These are phyloP conservation scores for Lyophyllum semitale DNA, from an alignment of 768 basidiomycete species.

Conservation along the genomic window DNA sequence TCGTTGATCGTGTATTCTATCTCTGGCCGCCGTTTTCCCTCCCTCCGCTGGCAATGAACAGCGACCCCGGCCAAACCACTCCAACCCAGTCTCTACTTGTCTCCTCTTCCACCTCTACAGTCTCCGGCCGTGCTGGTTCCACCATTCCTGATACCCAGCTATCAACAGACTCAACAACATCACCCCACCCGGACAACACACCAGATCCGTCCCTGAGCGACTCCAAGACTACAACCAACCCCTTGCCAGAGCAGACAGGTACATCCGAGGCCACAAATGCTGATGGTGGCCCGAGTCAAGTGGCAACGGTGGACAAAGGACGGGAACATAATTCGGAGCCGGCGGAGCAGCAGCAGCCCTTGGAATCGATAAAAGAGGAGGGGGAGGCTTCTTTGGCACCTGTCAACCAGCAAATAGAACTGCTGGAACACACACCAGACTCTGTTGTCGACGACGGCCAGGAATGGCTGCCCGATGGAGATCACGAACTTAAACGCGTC, in stretches of 20 bases:
- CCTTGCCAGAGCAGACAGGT: constrained; percentile 1
- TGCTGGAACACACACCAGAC: constrained; percentile 46
- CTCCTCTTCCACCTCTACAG: constrained; percentile 25
- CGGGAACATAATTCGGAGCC: constrained; percentile 20
- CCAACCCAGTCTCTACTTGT: constrained; percentile 31
- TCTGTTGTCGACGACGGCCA: constrained; percentile 53
- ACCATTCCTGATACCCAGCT: constrained; percentile 19
- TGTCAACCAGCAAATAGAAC: constrained; percentile 45
- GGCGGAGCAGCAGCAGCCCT: constrained; percentile 13
- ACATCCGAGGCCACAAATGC: neutral
- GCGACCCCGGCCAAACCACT: constrained; percentile 33
- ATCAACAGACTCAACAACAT: constrained; percentile 14
- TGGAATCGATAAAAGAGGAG: constrained; percentile 35
- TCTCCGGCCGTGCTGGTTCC: constrained; percentile 30
- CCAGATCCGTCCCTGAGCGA: constrained; percentile 6
- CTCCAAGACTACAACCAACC: constrained; percentile 4
- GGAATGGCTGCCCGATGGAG: constrained; percentile 63
- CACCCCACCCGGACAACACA: constrained; percentile 13
- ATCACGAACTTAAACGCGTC: constrained; percentile 83
- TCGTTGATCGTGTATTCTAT: constrained; percentile 32
- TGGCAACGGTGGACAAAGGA: constrained; percentile 15
- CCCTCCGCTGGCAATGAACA: constrained; percentile 46
- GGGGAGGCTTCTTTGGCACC: constrained; percentile 33
- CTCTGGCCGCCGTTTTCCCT: constrained; percentile 21
- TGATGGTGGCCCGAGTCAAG: neutral